These are phyloP conservation scores for Neurospora sp. DNA, from an alignment of 2,329 filamentous ascomycete species.

Conservation along the genomic window DNA sequence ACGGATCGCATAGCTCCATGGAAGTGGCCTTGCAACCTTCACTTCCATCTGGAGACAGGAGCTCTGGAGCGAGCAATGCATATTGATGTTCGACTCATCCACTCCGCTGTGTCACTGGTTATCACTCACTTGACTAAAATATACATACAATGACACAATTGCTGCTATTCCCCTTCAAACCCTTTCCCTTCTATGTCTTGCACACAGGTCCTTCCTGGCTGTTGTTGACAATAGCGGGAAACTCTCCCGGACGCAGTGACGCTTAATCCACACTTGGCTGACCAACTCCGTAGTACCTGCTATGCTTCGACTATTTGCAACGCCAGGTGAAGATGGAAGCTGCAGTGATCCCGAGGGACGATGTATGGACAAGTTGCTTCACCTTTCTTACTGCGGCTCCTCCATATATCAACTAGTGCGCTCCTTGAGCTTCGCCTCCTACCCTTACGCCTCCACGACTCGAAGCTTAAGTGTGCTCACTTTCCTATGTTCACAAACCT, in stretches of 20 bases:
- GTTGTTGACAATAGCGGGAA: background rate
- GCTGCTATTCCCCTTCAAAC: background rate
- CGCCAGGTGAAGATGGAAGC: background rate
- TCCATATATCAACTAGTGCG: background rate
- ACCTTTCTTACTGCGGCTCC: background rate
- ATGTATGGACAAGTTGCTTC: background rate
- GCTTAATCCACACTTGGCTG: background rate
- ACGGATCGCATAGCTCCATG: background rate
- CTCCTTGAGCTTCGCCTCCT: background rate
- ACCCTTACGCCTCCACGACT: background rate
- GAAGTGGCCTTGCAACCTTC: background rate
- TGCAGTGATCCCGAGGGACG: background rate
- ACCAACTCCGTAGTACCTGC: background rate
- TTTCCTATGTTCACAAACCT: constrained; percentile 1
- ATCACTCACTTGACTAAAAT: background rate
- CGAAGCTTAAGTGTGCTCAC: background rate
- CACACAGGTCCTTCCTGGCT: background rate
- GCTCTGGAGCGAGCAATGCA: background rate
- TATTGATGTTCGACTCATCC: background rate
- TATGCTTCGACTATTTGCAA: background rate
- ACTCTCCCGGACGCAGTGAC: background rate
- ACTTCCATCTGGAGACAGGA: background rate
- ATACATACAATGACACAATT: background rate
- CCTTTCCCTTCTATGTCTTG: background rate
- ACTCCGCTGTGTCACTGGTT: background rate